Base-by-base conservation (phyloP, 1,284 basidiomycete genomes). In the Tilletiopsis washingtonensis region DNA sequence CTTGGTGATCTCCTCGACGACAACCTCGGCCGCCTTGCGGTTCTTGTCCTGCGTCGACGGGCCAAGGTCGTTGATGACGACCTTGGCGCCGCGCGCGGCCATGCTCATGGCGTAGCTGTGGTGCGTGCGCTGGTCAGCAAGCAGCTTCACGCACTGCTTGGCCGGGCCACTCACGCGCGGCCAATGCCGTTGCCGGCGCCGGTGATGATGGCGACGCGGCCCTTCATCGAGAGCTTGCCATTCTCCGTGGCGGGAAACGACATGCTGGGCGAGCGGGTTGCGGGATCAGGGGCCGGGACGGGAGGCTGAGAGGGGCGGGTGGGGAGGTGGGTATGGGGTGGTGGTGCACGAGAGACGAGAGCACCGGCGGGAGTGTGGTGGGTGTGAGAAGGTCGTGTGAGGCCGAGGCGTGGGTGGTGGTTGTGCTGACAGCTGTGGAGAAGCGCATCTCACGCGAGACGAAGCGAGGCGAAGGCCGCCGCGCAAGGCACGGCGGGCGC, bases 171-270 rank as follows among this genome's bases (percentile, higher is more conserved):
- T 73, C 69, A 96, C 86, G 86, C 81, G 76, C 82, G 85, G 47
- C 93, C 93, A 21, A 98, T 81, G 32, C 94, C 93, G 57, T 90
- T 89, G 27, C 94, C 94, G 48, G 90, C 91, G 51, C 94, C 94
- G 43, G 94, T 99, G 59, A 98, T 78, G 63, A 99, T 81, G 60
- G 91, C 88, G 34, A 89, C 91, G 56, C 94, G 88, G 61, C 85
- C 86, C 76, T 89, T 86, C 81, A 93, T 96, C 45, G 64, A 67
- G 49, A 69, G 54, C 55, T 69, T 68, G 49, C 67, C 67, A 55
- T 64, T 61, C 50, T 69, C 67, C 9, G 58, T 61, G 52, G 56
- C 54, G 37, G 67, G 67, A 52, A 69, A 69, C 12, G 67, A 58
- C 67, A 69, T 69, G 41, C 41, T 67, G 47, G 40, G 5, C 21